A percentile compares a stretch with the other conserved stretches of the same genome.
Conservation (phyloP, 257 asterid genomes). For the Capsicum baccatum region DNA sequence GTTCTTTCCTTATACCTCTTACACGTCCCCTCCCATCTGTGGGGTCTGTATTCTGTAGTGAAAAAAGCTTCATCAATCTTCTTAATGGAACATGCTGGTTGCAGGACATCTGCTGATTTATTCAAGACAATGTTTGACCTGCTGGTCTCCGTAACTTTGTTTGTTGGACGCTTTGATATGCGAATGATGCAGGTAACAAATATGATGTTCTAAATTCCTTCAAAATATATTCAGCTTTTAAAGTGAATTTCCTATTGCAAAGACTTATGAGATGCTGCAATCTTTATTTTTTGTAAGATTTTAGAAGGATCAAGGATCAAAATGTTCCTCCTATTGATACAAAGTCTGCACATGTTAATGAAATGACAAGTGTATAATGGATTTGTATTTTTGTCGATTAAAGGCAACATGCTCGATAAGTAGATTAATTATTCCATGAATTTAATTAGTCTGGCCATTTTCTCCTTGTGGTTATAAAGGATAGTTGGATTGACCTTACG, state of each 20-base stretch:
- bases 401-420: background rate
- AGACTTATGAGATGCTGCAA: conserved; percentile 5
- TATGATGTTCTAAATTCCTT: conserved; percentile 12
- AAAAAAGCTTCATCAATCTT: background rate
- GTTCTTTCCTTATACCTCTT: conserved; percentile 23
- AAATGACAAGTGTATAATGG: background rate
- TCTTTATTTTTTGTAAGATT: background rate
- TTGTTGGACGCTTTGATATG: conserved; percentile 99
- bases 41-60: background rate
- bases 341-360: conserved; percentile 6
- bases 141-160: conserved; percentile 92
- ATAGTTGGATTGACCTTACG: background rate
- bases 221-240: background rate
- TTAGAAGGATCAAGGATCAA: background rate
- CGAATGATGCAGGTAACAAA: conserved; percentile 97
- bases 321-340: background rate
- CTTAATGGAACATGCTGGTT: conserved; percentile 32
- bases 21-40: conserved; percentile 1
- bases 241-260: background rate
- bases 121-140: conserved; percentile 98
- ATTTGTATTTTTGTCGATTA: background rate
- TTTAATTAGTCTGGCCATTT: background rate
- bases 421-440: conserved; percentile 2
- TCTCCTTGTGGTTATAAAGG: background rate
- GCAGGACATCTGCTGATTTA: conserved; percentile 96